Conservation (phyloP, 169 alveolate genomes). For the Cryptosporidium sp. region DNA sequence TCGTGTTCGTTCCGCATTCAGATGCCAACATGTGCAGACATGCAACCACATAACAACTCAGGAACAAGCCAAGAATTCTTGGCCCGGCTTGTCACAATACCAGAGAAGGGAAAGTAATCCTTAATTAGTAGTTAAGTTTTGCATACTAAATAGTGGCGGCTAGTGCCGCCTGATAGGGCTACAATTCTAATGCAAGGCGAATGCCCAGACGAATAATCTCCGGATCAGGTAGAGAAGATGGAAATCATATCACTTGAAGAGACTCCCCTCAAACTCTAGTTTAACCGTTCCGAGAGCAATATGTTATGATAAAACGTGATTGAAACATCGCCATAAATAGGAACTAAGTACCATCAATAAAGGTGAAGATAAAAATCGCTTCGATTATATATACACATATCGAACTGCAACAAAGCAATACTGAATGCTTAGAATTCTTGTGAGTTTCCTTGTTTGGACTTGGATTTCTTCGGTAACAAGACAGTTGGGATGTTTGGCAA, state of each 20-base stretch:
- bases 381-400: background rate
- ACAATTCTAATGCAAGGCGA: constrained; percentile 37
- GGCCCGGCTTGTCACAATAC: no score
- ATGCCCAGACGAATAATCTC: background rate
- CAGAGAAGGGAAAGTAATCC: background rate
- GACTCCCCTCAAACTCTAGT: background rate
- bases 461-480: constrained; percentile 93
- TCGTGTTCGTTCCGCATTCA: background rate
- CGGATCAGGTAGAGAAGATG: background rate
- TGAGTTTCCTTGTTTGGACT: constrained; percentile 81
- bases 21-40: background rate
- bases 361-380: constrained; percentile 28
- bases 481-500: constrained; percentile 96
- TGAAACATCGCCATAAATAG: background rate
- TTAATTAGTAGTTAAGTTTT: background rate
- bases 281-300: background rate
- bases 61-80: no score
- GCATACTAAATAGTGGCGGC: constrained; percentile 65
- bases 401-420: constrained; percentile 33
- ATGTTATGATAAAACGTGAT: background rate
- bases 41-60: no score
- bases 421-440: constrained; percentile 60
- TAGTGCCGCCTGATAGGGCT: constrained; percentile 75
- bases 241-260: no score
- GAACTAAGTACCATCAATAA: constrained; percentile 42